A percentile compares a stretch with the other conserved stretches of the same genome.
Conservation (phyloP, 768 basidiomycete genomes). For the Mycena chlorophos region DNA sequence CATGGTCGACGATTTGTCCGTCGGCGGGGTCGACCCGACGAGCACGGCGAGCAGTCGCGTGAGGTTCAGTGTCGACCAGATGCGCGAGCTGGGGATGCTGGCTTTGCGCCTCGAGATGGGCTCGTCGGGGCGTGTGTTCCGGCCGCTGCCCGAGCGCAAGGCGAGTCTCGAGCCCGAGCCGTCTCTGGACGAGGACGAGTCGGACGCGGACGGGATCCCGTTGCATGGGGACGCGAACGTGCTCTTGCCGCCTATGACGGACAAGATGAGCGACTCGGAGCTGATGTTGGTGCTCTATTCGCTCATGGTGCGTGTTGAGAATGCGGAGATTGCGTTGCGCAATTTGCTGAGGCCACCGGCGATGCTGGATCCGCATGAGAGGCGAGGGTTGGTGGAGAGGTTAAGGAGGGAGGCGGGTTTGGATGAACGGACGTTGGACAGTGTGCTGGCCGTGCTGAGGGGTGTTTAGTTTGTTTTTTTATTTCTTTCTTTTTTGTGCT, state of each 20-base stretch:
- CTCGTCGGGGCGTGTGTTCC: slow-evolving; percentile 61
- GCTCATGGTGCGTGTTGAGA: slow-evolving; percentile 73
- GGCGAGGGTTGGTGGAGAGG: slow-evolving; percentile 36
- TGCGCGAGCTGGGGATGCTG: slow-evolving; percentile 69
- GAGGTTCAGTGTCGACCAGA: slow-evolving; percentile 72
- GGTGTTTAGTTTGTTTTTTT: no score
- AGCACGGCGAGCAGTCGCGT: slow-evolving; percentile 48
- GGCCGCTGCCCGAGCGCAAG: slow-evolving; percentile 44
- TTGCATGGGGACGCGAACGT: slow-evolving; percentile 62
- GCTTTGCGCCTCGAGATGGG: slow-evolving; percentile 82
- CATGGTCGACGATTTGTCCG: slow-evolving; percentile 41
- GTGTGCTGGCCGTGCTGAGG: slow-evolving; percentile 34
- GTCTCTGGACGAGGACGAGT: slow-evolving; percentile 25
- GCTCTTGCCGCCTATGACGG: slow-evolving; percentile 67
- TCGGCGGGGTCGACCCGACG: slow-evolving; percentile 26
- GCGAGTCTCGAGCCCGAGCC: slow-evolving; percentile 31
- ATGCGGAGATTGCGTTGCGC: slow-evolving; percentile 51
- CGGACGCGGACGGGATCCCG: slow-evolving; percentile 35
- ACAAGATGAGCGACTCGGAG: slow-evolving; percentile 71
- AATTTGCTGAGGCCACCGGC: slow-evolving; percentile 26
- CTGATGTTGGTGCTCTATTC: slow-evolving; percentile 76
- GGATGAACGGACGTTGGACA: slow-evolving; percentile 50
- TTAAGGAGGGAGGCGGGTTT: slow-evolving; percentile 39
- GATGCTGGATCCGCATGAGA: slow-evolving; percentile 28
- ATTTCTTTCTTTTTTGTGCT: slow-evolving; percentile 16